Evolutionary conservation across 2,329 filamentous ascomycete species (phyloP), one percentile per base, ranked within the genome.

Genomic region (Botryosphaeria agaves): DNA sequence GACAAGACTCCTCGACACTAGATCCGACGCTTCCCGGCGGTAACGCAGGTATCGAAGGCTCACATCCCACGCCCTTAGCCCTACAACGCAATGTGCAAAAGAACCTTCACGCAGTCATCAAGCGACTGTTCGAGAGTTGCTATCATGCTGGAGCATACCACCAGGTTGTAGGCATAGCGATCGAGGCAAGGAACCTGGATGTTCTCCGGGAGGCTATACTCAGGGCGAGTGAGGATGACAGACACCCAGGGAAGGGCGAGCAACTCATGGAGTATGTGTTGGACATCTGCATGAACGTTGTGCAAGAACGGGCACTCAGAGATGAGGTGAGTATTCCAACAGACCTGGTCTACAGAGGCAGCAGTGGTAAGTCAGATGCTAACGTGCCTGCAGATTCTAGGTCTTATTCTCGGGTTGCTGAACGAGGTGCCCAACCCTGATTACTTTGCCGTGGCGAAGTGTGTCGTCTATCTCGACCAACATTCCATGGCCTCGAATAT

Each of bases 381-480:
- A 38, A 48, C 28, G 6, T 3, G 6, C 5, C 8, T 7, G 4
- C 25, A 89, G 61, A 94, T 98, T 31, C 58, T 98, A 35, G 76
- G 79, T 44, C 66, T 98, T 27, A 89, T 98, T 33, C 72, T 98
- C n/a, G 81, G 87, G 35, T 71, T 98, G n/a, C 66, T 98, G 35
- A 93, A 79, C 58, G 82, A 91, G 34, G 89, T 92, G 33, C 80
- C 84, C 2, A 82, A 71, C 35, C 89, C 89, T 0, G 89, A 98
- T 51, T 95, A 93, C 56, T 98, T 98, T 53, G 83, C 89, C 14
- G 95, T 98, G 45, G 87, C 89, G 30, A 92, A 91, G 56, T 98
- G 89, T 45, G 89, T 93, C 18, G 87, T 98, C 21, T 94, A 95
- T 46, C 69, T 98, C 12, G 79, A 93, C 50, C 81, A 92, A 41